Evolutionary conservation across 208 protist genomes (phyloP), one percentile per base, ranked within the genome.

Genomic region (Eutreptiella sp.): DNA sequence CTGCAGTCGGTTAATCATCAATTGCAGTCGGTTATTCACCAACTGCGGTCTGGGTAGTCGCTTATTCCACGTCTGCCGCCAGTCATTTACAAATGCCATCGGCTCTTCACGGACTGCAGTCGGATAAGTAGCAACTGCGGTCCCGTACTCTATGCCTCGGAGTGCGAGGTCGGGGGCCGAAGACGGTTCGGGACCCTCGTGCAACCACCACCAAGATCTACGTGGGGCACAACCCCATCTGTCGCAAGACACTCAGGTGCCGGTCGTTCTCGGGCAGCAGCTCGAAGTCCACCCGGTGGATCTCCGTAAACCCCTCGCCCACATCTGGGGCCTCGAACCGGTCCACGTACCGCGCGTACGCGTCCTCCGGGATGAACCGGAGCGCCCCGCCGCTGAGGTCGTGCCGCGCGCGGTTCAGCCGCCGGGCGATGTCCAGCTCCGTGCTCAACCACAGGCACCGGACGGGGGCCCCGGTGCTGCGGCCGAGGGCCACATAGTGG

Each of bases 361-460:
- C 67, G 4, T 76, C 59, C 14, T 3, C 16, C 24, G 62, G 43
- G 11, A 77, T 41, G 11, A 54, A 63, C 32, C 43, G 53, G 2
- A 11, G 26, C 21, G n/a, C n/a, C n/a, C n/a, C n/a, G n/a, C 36
- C 36, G 7, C 76, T 70, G 46, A 79, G 53, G 24, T 71, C 58
- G 7, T 62, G 68, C 3, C 84, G 73, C 7, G 85, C 74, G 0
- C 46, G 39, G 46, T 87, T 93, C 55, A 94, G 65, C 66, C 94
- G 90, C 47, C 66, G 66, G 2, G 83, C 75, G 28, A 92, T 28
- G 3, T 67, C 77, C 34, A 58, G 63, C 0, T 68, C 59, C 16
- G 80, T 76, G 31, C 55, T 35, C 45, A 94, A 81, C 27, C 57
- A 27, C 46, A 92, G 87, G 43, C 90, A 75, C 31, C 89, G 76